Conservation (phyloP, 2,329 filamentous ascomycete species). For the Talaromyces piceae region DNA sequence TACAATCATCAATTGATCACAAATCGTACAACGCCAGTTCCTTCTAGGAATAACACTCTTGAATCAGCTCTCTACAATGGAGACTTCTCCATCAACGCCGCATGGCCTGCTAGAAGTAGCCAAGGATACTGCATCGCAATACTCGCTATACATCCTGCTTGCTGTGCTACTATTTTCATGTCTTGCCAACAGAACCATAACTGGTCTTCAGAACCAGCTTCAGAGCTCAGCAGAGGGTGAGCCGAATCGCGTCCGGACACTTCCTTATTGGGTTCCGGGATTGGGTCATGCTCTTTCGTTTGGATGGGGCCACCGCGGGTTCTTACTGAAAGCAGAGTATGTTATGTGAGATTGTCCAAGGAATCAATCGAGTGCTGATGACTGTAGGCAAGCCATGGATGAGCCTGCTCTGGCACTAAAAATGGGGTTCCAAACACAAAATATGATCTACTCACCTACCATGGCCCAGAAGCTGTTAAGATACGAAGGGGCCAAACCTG, state of each 20-base stretch:
- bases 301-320: slow-evolving; percentile 37
- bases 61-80: too few relatives aligned
- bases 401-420: slow-evolving; percentile 44
- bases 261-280: slow-evolving; percentile 55
- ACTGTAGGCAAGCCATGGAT: slow-evolving; percentile 26
- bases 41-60: too few relatives aligned
- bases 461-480: slow-evolving; percentile 37
- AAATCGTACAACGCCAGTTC: too few relatives aligned
- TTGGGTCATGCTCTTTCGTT: slow-evolving; percentile 48
- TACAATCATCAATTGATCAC: too few relatives aligned
- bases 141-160: slow-evolving; percentile 22
- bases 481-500: slow-evolving; percentile 20
- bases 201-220: slow-evolving; percentile 26
- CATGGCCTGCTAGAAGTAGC: slow-evolving; percentile 4
- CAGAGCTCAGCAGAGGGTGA: slow-evolving; percentile 16
- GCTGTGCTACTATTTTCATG: slow-evolving; percentile 24
- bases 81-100: too few relatives aligned
- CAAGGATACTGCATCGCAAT: slow-evolving; percentile 16
- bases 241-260: slow-evolving; percentile 36
- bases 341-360: slow-evolving; percentile 4
- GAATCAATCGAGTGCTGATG: slow-evolving; percentile 12
- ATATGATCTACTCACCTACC: slow-evolving; percentile 43
- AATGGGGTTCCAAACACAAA: slow-evolving; percentile 43
- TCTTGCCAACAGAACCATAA: slow-evolving; percentile 32
- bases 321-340: slow-evolving; percentile 39